Base-by-base conservation (phyloP, 768 basidiomycete species). In the Mycena sanguinolenta region DNA sequence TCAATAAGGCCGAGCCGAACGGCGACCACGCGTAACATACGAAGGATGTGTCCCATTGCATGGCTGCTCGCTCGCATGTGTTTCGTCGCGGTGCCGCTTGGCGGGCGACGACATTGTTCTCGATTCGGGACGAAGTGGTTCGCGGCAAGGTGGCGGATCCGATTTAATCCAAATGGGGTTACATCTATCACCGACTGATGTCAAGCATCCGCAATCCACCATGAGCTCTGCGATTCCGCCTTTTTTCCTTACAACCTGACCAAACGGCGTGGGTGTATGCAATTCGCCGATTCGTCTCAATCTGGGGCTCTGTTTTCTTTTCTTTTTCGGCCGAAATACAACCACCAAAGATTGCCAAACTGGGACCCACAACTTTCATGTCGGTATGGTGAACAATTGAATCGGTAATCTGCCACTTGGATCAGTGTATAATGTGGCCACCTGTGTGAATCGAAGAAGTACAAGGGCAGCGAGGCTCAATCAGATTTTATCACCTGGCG, bases 31-130 rank as follows among this genome's bases (percentile, higher is more conserved):
- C 30, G 38, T 60, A 69, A 49, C 69, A 42, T 36, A 73, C 72
- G 68, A 70, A 8, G 72, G 32, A 32, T 70, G 65, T 17, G 60
- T 38, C 19, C 65, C n/a, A 39, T 58, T 38, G 21, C 57, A 76
- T 68, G 57, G 69, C 70, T 12, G 74, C 69, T 6, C 67, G 10
- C 32, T 34, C 76, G 70, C 74, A 63, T 81, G 77, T 55, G 80
- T 82, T 25, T 81, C 75, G 39, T 78, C 75, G 63, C 61, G 58
- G 21, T 63, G 21, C 49, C 83, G 83, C 79, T 84, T 84, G 38
- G 63, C 10, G 60, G 79, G 36, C 36, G 32, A 34, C 34, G 32
- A 38, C 55, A 38, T 58, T 58, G 55, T 58, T 55, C 55, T 58
- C 12, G 36, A 50, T 58, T 58, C 32, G 36, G 55, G 55, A 30